Conservation (phyloP, 805 yeast genomes). For the Candida taoyuanica region DNA sequence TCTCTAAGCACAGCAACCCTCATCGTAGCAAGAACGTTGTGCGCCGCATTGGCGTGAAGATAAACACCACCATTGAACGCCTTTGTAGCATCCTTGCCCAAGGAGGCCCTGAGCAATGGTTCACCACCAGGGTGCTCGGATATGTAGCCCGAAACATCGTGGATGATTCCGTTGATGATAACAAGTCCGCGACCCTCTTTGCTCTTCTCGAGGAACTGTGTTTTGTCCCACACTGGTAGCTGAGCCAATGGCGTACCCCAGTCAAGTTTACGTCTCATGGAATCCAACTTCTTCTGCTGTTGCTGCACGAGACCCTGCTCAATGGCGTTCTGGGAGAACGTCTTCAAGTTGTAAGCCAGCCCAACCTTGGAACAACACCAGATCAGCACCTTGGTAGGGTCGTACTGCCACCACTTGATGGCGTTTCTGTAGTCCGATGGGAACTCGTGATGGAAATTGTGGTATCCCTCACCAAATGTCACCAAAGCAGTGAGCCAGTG, state of each 20-base stretch:
- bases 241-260: slow-evolving; percentile 71
- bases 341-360: slow-evolving; percentile 62
- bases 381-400: slow-evolving; percentile 70
- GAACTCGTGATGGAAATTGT: slow-evolving; percentile 87
- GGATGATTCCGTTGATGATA: slow-evolving; percentile 74
- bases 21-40: slow-evolving; percentile 74
- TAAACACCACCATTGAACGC: slow-evolving; percentile 87
- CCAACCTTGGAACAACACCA: slow-evolving; percentile 60
- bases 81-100: slow-evolving; percentile 77
- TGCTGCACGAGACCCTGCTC: slow-evolving; percentile 81
- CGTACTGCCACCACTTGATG: slow-evolving; percentile 82
- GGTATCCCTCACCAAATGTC: slow-evolving; percentile 87
- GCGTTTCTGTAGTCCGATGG: slow-evolving; percentile 89
- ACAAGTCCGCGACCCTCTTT: slow-evolving; percentile 54
- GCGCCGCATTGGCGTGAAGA: slow-evolving; percentile 83
- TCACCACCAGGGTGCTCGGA: slow-evolving; percentile 85
- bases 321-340: slow-evolving; percentile 74
- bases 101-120: slow-evolving; percentile 62
- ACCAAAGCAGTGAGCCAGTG: slow-evolving; percentile 76
- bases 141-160: slow-evolving; percentile 64
- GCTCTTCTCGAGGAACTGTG: slow-evolving; percentile 41
- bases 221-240: slow-evolving; percentile 72
- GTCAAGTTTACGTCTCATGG: slow-evolving; percentile 54
- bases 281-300: slow-evolving; percentile 73
- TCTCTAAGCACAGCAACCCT: slow-evolving; percentile 77